Conservation (phyloP, 2,329 filamentous ascomycete species). For the Arthrobotrys megalospora region DNA sequence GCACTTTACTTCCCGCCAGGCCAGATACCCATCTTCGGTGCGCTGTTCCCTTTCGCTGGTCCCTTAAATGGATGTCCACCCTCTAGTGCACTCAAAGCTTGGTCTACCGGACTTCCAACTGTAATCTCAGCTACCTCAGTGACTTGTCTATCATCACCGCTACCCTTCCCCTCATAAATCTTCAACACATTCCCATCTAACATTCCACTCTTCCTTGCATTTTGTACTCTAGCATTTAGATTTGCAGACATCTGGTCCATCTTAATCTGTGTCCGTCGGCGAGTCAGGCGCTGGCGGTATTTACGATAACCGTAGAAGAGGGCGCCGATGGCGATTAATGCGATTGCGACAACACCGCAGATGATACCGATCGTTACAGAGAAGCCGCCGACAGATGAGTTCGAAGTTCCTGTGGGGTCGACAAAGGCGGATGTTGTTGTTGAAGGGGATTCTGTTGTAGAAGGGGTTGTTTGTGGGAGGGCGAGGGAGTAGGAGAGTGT, state of each 20-base stretch:
- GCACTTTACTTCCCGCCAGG: slow-evolving; percentile 24
- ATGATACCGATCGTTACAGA: slow-evolving; percentile 48
- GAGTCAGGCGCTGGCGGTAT: slow-evolving; percentile 44
- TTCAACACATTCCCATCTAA: slow-evolving; percentile 45
- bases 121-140: slow-evolving; percentile 52
- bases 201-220: slow-evolving; percentile 50
- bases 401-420: slow-evolving; percentile 34
- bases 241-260: slow-evolving; percentile 57
- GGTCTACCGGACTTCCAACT: slow-evolving; percentile 53
- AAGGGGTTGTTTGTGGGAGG: slow-evolving; percentile 30
- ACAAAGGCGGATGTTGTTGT: slow-evolving; percentile 34
- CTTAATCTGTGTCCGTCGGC: slow-evolving; percentile 50
- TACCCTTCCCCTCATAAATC: slow-evolving; percentile 54
- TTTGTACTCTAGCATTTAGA: slow-evolving; percentile 51
- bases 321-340: slow-evolving; percentile 48
- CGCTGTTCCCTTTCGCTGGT: slow-evolving; percentile 21
- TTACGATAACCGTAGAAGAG: slow-evolving; percentile 58
- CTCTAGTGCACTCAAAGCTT: slow-evolving; percentile 44
- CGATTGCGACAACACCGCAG: slow-evolving; percentile 49
- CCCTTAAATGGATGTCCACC: slow-evolving; percentile 42
- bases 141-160: slow-evolving; percentile 31
- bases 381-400: slow-evolving; percentile 33
- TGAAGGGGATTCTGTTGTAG: slow-evolving; percentile 30
- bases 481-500: slow-evolving; percentile 50
- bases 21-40: slow-evolving; percentile 44